phyloP scores from a whole-genome alignment of 148 eudicot genomes.

The Tetragonia tetragonoides region DNA sequence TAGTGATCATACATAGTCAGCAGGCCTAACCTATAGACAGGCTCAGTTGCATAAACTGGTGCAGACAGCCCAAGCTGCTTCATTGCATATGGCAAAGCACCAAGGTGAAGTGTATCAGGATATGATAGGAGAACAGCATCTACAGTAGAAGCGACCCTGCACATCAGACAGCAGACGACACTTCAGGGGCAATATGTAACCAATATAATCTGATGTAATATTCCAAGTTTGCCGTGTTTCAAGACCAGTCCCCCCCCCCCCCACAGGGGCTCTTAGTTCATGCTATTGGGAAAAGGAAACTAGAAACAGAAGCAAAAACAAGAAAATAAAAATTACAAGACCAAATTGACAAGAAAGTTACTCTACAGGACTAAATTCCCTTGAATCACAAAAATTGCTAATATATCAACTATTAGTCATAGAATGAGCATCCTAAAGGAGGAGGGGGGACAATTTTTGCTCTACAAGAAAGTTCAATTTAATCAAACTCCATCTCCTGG shows the following conservation, averaged over 20 bases:
- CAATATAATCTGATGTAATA: not conserved
- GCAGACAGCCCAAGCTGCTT: constrained; percentile 74
- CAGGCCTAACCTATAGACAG: constrained; percentile 83
- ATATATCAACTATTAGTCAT: too few species aligned
- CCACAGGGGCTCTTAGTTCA: not conserved
- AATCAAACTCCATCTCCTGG: too few species aligned
- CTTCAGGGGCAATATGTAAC: not conserved
- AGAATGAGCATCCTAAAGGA: too few species aligned
- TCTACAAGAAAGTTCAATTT: too few species aligned
- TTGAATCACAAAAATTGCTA: too few species aligned
- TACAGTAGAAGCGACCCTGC: constrained; percentile 81
- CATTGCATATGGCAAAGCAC: constrained; percentile 93
- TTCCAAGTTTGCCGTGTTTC: not conserved
- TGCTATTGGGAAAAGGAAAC: not conserved
- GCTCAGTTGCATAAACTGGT: constrained; percentile 87
- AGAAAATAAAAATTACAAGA: not conserved
- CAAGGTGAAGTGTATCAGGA: constrained; percentile 87
- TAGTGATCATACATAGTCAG: constrained; percentile 94
- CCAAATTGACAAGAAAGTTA: too few species aligned
- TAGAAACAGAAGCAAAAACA: not conserved
- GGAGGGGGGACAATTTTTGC: too few species aligned
- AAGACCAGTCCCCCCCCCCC: not conserved
- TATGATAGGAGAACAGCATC: constrained; percentile 92
- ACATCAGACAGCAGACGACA: constrained; percentile 10
- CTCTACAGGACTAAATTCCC: too few species aligned